Evolutionary conservation across 495 filamentous ascomycete species (phyloP), one percentile per base, ranked within the genome.

Genomic region (Neurospora hispaniola): DNA sequence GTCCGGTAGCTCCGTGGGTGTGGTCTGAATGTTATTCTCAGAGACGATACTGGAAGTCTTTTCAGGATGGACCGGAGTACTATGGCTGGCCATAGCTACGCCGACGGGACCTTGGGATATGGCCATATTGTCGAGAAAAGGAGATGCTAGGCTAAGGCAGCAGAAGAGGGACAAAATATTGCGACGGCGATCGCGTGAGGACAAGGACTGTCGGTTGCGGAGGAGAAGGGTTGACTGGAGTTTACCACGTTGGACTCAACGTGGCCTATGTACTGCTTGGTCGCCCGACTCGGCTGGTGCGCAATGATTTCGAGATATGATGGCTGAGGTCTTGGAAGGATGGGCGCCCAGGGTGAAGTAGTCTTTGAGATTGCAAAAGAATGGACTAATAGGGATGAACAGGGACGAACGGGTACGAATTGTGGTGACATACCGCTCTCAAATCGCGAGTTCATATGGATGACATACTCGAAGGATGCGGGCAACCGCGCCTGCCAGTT

Each of bases 381-480:
- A 66, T 66, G 54, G 27, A 66, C 23, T 66, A 66, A 66, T 66
- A 18, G 12, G 27, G 54, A 35, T 66, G 54, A 35, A 66, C 54
- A 66, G 27, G 54, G 12, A 66, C 54, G 54, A 35, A 66, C 27
- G 46, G 62, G 38, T 43, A 69, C 31, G 27, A 42, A 40, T 42
- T 44, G 71, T 76, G 71, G 74, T 76, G 75, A 78, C 72, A 79
- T 78, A 44, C 43, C 40, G 71, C 74, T 70, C 69, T 69, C 73
- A 73, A 74, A 78, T 79, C 74, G 71, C 78, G 75, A 77, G 72
- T 73, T 70, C 68, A 71, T 71, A 70, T 71, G 70, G 70, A 39
- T 35, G 27, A 35, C 27, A 35, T 66, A 66, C 14, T 66, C 54
- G 54, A 66, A 27, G 54, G 54, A 31, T 66, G 54, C 27, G 14